These are phyloP conservation scores for Epichloe gansuensis DNA, from an alignment of 2,329 filamentous ascomycete species.

Conservation along the genomic window DNA sequence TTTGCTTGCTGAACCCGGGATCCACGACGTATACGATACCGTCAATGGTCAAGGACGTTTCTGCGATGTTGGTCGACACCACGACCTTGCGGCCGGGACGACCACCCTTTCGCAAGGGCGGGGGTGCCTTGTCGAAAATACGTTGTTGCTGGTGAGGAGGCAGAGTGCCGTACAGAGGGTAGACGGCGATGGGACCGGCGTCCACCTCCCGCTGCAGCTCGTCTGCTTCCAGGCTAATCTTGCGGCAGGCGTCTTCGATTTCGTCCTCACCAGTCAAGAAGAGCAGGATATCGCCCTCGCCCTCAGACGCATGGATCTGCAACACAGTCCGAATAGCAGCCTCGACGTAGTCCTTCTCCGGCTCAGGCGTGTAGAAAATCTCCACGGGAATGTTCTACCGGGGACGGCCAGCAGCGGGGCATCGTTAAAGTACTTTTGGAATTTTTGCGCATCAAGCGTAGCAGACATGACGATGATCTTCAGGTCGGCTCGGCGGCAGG, in stretches of 20 bases:
- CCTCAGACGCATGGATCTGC: conserved; percentile 89
- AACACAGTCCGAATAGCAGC: conserved; percentile 88
- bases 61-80: conserved; percentile 93
- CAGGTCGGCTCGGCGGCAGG: conserved; percentile 68
- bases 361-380: conserved; percentile 95
- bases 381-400: conserved; percentile 90
- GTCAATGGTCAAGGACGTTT: conserved; percentile 94
- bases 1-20: conserved; percentile 97
- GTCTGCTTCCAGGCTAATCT: conserved; percentile 81
- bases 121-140: conserved; percentile 85
- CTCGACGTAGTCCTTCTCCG: conserved; percentile 93
- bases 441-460: conserved; percentile 94
- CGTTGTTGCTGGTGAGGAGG: conserved; percentile 87
- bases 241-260: conserved; percentile 90
- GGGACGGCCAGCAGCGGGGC: conserved; percentile 89
- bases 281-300: conserved; percentile 82
- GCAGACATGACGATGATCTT: conserved; percentile 99
- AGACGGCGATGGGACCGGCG: conserved; percentile 78
- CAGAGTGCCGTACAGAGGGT: conserved; percentile 86
- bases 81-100: conserved; percentile 88
- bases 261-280: conserved; percentile 98
- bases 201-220: conserved; percentile 87
- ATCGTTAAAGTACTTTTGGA: conserved; percentile 93
- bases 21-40: conserved; percentile 99
- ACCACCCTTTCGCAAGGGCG: conserved; percentile 59